Evolutionary conservation across 257 asterid species (phyloP), one percentile per base, ranked within the genome.

Genomic region (Jacaranda mimosifolia): DNA sequence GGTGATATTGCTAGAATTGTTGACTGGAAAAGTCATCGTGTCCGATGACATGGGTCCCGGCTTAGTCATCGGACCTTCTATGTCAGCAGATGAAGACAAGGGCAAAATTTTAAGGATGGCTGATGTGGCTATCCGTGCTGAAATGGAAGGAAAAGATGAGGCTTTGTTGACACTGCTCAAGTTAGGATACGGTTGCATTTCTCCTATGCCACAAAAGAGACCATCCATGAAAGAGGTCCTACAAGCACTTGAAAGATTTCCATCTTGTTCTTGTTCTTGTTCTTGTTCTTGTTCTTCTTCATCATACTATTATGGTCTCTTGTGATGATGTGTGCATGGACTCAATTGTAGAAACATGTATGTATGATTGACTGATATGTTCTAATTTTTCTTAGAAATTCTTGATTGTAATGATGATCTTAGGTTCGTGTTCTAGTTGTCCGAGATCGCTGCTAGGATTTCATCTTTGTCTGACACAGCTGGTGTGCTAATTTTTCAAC

Each of bases 101-200:
- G 83, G 43, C 18, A 87, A 84, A 40, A 93, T 91, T 0, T 43
- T 86, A 79, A 84, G 88, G 84, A 85, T 88, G 88, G 97, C 97
- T 5, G 99, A 95, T 8, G 93, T 77, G 86, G 87, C 97, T 1
- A 90, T 95, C 62, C 94, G 97, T 3, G 97, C 86, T 39, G 97
- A 95, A 55, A 7, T 95, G 87, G 98, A 90, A 51, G 98, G 98
- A 38, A 93, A 89, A 18, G 99, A 95, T 86, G 98, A 95, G 35
- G 90, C 88, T 7, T 70, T 95, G 77, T 66, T 90, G 83, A 88
- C 82, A 55, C 81, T 95, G n/a, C 39, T 95, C 48, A 95, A 78
- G 80, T 82, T 93, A 83, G 98, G 99, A 56, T 95, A 84, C 21
- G 77, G 75, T 35, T 95, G 97, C 83, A 86, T 95, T 70, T 89